Evolutionary conservation across 1,139 yeast genomes (phyloP), one percentile per base, ranked within the genome.

Genomic region (Saccharomyces hybrid): DNA sequence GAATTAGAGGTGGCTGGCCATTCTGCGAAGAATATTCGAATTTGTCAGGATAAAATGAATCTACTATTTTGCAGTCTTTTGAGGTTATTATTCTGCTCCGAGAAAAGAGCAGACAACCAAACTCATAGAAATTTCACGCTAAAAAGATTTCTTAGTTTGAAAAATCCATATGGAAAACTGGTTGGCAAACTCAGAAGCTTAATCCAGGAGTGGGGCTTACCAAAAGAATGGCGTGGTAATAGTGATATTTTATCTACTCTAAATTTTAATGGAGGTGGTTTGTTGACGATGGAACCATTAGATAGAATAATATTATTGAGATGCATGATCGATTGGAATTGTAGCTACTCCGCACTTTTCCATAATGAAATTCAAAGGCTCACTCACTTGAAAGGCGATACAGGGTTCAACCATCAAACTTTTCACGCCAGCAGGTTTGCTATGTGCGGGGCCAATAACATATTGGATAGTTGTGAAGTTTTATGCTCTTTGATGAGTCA

Each of bases 251-350:
- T 8, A 32, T 34, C 16, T 52, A 60, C 51, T 32, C 48, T 68
- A 26, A 54, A 57, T 49, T 34, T 54, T 11, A 50, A 41, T 47
- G 64, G 64, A 9, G 31, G 61, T 1, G 85, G 85, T 0, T 63
- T 80, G 31, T 63, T 66, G 2, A 80, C 79, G 0, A 67, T 81
- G 27, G 59, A 67, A 11, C 81, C 84, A 0, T 53, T 52, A 2
- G 81, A 81, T 58, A 69, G 84, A 55, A 65, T 81, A 26, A 70
- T 79, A 7, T 60, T 81, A 58, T 57, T 82, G 28, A 72, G 80
- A 47, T 67, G 76, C 1, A 65, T 82, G 56, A 72, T 73, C 0
- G 77, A 75, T 56, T 80, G 85, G 84, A 69, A 77, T 23, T 62
- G 77, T 5, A 61, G 76, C 0, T 64, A 75, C 13, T 79, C 83